phyloP scores from a whole-genome alignment of 148 eudicot genomes.

The Rhododendron griersonianum region DNA sequence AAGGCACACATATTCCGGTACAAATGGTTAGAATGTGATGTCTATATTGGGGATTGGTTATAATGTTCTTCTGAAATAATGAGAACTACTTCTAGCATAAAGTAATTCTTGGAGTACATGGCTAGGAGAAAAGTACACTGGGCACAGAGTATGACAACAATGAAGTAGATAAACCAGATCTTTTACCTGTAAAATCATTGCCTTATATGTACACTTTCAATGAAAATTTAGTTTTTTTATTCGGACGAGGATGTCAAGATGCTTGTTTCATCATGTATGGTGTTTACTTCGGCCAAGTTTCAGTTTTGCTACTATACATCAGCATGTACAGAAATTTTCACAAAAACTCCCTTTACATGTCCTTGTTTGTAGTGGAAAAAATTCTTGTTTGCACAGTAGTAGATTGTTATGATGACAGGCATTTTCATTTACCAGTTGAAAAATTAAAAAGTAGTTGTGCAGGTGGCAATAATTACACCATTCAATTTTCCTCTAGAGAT shows the following conservation, averaged over 20 bases:
- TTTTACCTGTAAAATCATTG: neutral
- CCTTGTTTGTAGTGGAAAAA: neutral
- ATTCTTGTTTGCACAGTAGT: neutral
- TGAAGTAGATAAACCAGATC: neutral
- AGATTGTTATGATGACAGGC: neutral
- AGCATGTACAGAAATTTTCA: neutral
- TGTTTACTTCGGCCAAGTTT: neutral
- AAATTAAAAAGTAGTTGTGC: constrained; percentile 14
- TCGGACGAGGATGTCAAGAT: neutral
- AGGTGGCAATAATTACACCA: constrained; percentile 90
- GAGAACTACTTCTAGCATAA: no score
- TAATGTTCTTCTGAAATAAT: no score
- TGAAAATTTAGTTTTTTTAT: neutral
- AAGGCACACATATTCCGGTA: no score
- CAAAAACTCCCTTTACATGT: neutral
- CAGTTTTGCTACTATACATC: neutral
- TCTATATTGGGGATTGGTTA: no score
- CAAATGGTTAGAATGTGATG: no score
- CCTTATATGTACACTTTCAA: neutral
- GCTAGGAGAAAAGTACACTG: neutral
- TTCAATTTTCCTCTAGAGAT: constrained; percentile 97
- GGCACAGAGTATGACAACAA: neutral
- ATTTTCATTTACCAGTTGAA: neutral
- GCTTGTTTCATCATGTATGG: neutral
- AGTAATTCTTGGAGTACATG: neutral